phyloP scores from a whole-genome alignment of 345 rosid species.

The Rubroshorea leprosula region DNA sequence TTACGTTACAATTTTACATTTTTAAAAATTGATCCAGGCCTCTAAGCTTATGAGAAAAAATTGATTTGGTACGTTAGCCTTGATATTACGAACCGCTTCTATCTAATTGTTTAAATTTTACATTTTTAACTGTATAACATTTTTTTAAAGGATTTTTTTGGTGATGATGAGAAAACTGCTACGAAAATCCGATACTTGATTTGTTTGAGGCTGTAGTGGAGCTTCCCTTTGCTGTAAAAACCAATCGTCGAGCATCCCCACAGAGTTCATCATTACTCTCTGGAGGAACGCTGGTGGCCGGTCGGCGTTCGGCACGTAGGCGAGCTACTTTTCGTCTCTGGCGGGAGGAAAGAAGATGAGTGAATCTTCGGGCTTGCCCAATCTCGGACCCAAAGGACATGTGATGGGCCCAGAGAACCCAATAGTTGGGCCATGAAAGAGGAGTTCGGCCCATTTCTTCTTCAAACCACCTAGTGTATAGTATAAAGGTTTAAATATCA shows the following conservation, averaged over 20 bases:
- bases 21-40: too few species aligned
- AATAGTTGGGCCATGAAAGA: constrained; percentile 39
- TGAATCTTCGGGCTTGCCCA: constrained; percentile 29
- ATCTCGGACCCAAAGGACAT: constrained; percentile 38
- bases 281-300: constrained; percentile 60
- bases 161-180: constrained; percentile 36
- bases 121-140: too few species aligned
- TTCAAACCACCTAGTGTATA: too few species aligned
- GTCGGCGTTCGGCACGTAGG: constrained; percentile 28
- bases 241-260: too few species aligned
- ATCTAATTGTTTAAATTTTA: too few species aligned
- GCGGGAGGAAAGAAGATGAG: constrained; percentile 10
- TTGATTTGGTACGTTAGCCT: too few species aligned
- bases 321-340: not conserved
- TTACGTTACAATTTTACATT: too few species aligned
- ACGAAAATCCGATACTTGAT: constrained; percentile 34
- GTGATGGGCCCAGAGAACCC: constrained; percentile 53
- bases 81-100: too few species aligned
- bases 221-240: constrained; percentile 24
- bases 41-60: too few species aligned
- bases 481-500: too few species aligned
- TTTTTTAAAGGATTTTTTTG: too few species aligned
- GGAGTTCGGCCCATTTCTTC: too few species aligned
- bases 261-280: constrained; percentile 66
- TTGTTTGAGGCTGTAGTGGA: constrained; percentile 26